Evolutionary conservation across 2,329 filamentous ascomycete species (phyloP), one percentile per base, ranked within the genome.

Genomic region (Colletotrichum neosansevieriae): DNA sequence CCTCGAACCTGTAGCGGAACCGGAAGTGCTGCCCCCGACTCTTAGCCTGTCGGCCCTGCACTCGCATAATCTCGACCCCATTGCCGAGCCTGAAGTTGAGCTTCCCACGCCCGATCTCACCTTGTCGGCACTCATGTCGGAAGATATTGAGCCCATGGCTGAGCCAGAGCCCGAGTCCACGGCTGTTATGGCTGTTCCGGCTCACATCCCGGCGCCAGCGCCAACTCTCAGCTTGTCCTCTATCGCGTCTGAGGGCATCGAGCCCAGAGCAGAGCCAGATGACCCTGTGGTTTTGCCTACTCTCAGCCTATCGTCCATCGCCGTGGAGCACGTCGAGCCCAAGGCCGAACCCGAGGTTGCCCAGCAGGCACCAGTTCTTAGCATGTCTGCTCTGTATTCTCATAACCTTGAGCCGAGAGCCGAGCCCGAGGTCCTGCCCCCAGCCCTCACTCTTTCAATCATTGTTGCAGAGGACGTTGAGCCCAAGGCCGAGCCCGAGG

Each of bases 301-400:
- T 11, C 63, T 69, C 21, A 73, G 67, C 71, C 72, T 63, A 7
- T 72, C 44, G 32, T 60, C 69, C 50, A 76, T 80, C 49, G 64
- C 67, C 3, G 67, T 73, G 10, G 78, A 82, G 67, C 72, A 82
- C 38, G 74, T 84, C 44, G 77, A 80, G 61, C 79, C 79, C 3
- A 54, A 77, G 10, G 71, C 71, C 7, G 75, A 74, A 56, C 76
- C 76, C n/a, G 67, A 70, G 45, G 71, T 62, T 17, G 64, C 70
- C 29, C 74, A 72, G 0, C 36, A 51, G 44, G 50, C 61, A 6
- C 72, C 73, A 12, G 40, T 57, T 12, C 65, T 69, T 15, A 73
- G 67, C 71, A 72, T 63, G 10, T 72, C 44, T 17, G 71, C 67
- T 13, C 67, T 71, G 12, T 67, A 38, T 19, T 60, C 65, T 32